Evolutionary conservation across 306 rosid species (phyloP).

Genomic region (Luffa aegyptiaca): DNA sequence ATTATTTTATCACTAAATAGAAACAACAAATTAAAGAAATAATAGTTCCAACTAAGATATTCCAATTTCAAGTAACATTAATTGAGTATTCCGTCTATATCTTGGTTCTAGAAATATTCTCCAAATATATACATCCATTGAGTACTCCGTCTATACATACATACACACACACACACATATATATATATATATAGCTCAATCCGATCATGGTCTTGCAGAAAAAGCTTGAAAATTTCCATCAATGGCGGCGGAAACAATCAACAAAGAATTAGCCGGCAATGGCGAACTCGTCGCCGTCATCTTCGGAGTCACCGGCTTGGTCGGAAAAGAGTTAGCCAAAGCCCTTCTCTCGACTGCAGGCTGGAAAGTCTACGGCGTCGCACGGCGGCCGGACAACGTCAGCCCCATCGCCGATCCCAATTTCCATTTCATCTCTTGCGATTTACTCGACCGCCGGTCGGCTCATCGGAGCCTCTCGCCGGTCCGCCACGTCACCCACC

Average conservation of each 20-base stretch:
- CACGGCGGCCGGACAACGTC: slow-evolving; percentile 40
- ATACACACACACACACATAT: neutral
- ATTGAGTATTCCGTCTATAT: neutral
- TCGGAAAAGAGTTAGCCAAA: slow-evolving; percentile 63
- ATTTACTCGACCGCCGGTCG: slow-evolving; percentile 53
- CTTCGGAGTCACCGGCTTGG: slow-evolving; percentile 84
- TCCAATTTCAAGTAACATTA: neutral
- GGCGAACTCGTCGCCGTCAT: slow-evolving; percentile 50
- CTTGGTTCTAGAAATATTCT: neutral
- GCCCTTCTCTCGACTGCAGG: slow-evolving; percentile 27
- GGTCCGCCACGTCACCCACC: slow-evolving; percentile 58
- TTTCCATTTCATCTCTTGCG: slow-evolving; percentile 75
- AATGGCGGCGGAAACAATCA: slow-evolving; percentile 32
- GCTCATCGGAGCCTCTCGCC: slow-evolving; percentile 34
- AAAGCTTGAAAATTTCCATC: neutral
- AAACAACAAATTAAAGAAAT: too few relatives aligned
- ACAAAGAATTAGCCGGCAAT: neutral
- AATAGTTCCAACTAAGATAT: neutral
- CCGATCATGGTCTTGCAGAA: neutral
- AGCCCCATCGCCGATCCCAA: slow-evolving; percentile 20
- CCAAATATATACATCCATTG: too few relatives aligned
- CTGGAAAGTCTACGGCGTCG: slow-evolving; percentile 89
- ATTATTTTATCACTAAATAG: too few relatives aligned
- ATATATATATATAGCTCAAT: slow-evolving; percentile 15
- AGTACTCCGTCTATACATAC: too few relatives aligned